These are phyloP conservation scores for Echites panduratus DNA, from an alignment of 257 asterid species.

Conservation along the genomic window DNA sequence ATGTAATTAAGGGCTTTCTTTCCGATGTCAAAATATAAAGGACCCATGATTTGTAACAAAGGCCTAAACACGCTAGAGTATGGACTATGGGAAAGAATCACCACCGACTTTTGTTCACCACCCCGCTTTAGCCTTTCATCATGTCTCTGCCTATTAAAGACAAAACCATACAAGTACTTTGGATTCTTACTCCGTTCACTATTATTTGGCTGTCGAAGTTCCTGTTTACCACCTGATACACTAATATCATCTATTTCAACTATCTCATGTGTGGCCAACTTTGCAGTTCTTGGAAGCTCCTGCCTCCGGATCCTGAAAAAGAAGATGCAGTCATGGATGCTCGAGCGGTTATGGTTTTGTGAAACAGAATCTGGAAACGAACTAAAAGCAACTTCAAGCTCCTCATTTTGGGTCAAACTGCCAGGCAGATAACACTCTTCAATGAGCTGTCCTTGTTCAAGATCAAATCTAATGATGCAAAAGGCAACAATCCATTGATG, in stretches of 20 bases:
- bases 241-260: conserved; percentile 41
- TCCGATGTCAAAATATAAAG: conserved; percentile 88
- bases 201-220: conserved; percentile 28
- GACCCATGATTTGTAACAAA: conserved; percentile 91
- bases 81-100: conserved; percentile 84
- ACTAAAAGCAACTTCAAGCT: conserved; percentile 87
- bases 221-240: conserved; percentile 26
- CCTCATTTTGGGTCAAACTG: conserved; percentile 78
- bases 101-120: conserved; percentile 95
- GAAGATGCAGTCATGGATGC: conserved; percentile 90
- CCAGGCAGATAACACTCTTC: conserved; percentile 93
- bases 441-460: conserved; percentile 93
- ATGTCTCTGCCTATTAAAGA: conserved; percentile 94
- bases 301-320: conserved; percentile 74
- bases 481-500: conserved; percentile 84
- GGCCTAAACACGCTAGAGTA: conserved; percentile 89
- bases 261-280: conserved; percentile 41
- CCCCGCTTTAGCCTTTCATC: conserved; percentile 95
- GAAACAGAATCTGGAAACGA: conserved; percentile 98
- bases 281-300: conserved; percentile 31
- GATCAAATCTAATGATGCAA: conserved; percentile 90
- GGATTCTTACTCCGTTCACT: conserved; percentile 27
- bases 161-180: conserved; percentile 81
- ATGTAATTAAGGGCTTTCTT: conserved; percentile 77
- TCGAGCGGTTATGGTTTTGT: conserved; percentile 84